Conservation (phyloP, 768 basidiomycete genomes). For the Auriscalpium vulgare region DNA sequence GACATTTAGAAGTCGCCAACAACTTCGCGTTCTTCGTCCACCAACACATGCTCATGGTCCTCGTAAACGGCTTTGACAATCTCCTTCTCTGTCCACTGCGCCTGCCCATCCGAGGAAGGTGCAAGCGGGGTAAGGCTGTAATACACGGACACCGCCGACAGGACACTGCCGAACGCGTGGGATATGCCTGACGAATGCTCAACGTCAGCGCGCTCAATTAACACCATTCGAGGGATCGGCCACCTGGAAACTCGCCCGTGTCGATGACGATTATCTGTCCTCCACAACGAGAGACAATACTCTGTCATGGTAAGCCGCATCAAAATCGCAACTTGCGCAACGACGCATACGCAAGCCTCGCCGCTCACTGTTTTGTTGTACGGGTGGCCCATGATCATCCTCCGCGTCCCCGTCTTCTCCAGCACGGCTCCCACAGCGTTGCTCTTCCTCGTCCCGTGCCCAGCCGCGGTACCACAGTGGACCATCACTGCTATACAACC, state of each 20-base stretch:
- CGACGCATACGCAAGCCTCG: too few species aligned
- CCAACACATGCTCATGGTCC: constrained; percentile 42
- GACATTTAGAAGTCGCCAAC: not conserved
- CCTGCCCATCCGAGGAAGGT: constrained; percentile 20
- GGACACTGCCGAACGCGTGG: constrained; percentile 85
- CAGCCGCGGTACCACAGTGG: constrained; percentile 95
- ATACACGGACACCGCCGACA: constrained; percentile 82
- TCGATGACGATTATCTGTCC: constrained; percentile 97
- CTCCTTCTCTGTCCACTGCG: constrained; percentile 54
- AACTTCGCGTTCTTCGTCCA: constrained; percentile 24
- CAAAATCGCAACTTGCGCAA: not conserved
- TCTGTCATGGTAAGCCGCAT: constrained; percentile 26
- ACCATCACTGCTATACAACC: constrained; percentile 69
- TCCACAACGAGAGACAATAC: constrained; percentile 77
- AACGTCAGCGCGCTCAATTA: not conserved
- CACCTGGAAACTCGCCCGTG: constrained; percentile 45
- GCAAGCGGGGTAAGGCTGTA: constrained; percentile 69
- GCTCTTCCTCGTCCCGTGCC: constrained; percentile 66
- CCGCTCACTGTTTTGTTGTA: constrained; percentile 66
- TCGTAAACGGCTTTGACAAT: constrained; percentile 59
- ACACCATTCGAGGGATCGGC: not conserved
- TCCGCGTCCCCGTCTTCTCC: constrained; percentile 66
- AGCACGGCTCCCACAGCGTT: constrained; percentile 64
- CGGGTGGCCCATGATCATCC: constrained; percentile 97
- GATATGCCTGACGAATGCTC: constrained; percentile 57